Base-by-base conservation (phyloP, 371 early-diverging fungal species). In the Encephalitozoon romaleae region DNA sequence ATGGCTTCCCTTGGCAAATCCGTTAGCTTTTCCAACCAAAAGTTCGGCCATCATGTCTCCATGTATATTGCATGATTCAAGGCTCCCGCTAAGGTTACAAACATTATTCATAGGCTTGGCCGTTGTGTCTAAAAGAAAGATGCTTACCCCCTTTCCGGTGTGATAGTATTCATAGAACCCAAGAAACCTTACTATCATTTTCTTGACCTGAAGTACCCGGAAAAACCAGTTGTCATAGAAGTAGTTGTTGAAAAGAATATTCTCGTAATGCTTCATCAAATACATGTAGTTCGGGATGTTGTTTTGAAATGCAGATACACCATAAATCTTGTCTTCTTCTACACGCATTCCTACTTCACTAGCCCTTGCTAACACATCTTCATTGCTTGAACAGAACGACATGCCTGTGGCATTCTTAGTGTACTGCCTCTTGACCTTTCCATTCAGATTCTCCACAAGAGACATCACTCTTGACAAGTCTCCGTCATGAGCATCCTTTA, bases 71-170 rank as follows among this genome's bases (percentile, higher is more conserved):
- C 78, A 72, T 21, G 65, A 41, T 41, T 49, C 49, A 18, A 71
- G 12, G 4, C 67, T 66, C n/a, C 30, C 28, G 15, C 68, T 73
- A 5, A 80, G 23, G 21, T 73, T 78, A 41, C 52, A 23, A 12
- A 78, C 51, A 25, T 78, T 73, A 21, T 15, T 15, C 23, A 18
- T 34, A 4, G 34, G 15, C 21, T 73, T 72, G 12, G 78, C 77
- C 21, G 79, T 43, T 49, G 77, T 78, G 67, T 82, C 84, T 41
- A 82, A 18, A 21, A 82, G 15, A 38, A 73, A 64, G 2, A 84
- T 77, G 11, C 67, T 38, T 4, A 83, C 59, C 1, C 70, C 78
- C 68, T 74, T 78, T 67, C 84, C 84, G 3, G 80, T 77, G 51
- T 76, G 70, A 12, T 70, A 32, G 64, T 78, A 81, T 52, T 68